Evolutionary conservation across 2,329 filamentous ascomycete genomes (phyloP), one percentile per base, ranked within the genome.

Genomic region (Aspergillus glaucus): DNA sequence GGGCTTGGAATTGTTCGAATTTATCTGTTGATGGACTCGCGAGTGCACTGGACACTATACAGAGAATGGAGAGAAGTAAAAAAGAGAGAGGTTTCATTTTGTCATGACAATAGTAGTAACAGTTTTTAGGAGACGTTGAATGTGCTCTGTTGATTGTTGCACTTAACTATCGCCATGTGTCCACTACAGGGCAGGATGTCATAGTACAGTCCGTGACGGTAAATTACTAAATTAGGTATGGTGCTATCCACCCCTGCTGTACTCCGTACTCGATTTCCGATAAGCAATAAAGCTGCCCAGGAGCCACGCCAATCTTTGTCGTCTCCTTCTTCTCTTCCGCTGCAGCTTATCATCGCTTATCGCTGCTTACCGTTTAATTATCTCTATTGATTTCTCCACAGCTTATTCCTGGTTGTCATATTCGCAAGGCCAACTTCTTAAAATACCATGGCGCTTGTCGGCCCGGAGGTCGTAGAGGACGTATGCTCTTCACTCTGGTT

Each of bases 1-100:
- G 84, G 55, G 80, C 66, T 65, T 86, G 82, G 73, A 84, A 92
- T 50, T 81, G 78, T 54, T 79, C 67, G 75, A 92, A 95, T 62
- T 80, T 82, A 66, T 88, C 81, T 53, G 64, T 72, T 10, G 77
- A 63, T 67, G 86, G 83, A 65, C 85, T 86, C 26, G 60, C 61
- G 26, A 69, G 42, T 14, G 61, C 56, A 37, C 58, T 49, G 24
- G 60, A 55, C 50, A 64, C 39, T 28, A 65, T 50, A 40, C 58
- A 67, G 24, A 65, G 51, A 2, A 66, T 40, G 46, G 85, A 80
- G 43, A 62, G 46, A 28, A 68, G 32, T 21, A 62, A 46, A 37
- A 37, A 40, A 14, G 52, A 53, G 47, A 65, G 57, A 44, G 60
- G 50, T 53, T 62, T 69, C 67, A 70, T 71, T 42, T 59, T 67